Evolutionary conservation across 2,329 filamentous ascomycete genomes (phyloP), one percentile per base, ranked within the genome.

Genomic region (Clarireedia monteithiana): DNA sequence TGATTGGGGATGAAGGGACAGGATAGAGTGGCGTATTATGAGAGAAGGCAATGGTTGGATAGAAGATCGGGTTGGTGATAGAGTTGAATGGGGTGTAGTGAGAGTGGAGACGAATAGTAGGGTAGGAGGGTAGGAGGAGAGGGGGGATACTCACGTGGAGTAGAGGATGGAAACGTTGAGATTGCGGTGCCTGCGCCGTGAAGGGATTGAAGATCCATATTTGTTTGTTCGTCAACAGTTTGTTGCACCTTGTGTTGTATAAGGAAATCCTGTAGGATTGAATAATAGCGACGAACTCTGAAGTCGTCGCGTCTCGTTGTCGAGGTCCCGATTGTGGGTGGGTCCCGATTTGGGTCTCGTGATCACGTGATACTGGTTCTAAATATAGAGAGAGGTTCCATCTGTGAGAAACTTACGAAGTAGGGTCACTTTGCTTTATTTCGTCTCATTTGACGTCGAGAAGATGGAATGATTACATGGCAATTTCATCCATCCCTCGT

Each of bases 121-220:
- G 26, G 6, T 3, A 15, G 30, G 17, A 36, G 20, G 26, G 6
- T 3, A 15, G 30, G 17, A 50, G 20, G 20, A 47, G 42, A 27
- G 27, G 23, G 24, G 30, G 10, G 30, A 34, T 15, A 48, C 61
- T 59, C 59, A 67, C 68, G 61, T 48, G 65, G 56, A 38, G 63
- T 64, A 7, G 64, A 56, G 7, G 68, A 67, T 14, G 68, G 65
- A 69, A 86, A 85, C 67, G 80, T 85, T 54, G 81, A 78, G 59
- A 80, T 34, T 34, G 30, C 12, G 10, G 10, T 72, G 62, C 85
- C 83, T 63, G 77, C 75, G 61, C 79, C 80, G 66, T 85, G 81
- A 58, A 83, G 74, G 48, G 76, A 71, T 68, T 81, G 75, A 66
- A 83, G 81, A 66, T 82, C 79, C 80, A 83, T 83, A 48, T 20